A percentile compares a stretch with the other conserved stretches of the same genome.
These are phyloP conservation scores for Aspergillus sparsus DNA, from an alignment of 495 filamentous ascomycete genomes.

Conservation along the genomic window DNA sequence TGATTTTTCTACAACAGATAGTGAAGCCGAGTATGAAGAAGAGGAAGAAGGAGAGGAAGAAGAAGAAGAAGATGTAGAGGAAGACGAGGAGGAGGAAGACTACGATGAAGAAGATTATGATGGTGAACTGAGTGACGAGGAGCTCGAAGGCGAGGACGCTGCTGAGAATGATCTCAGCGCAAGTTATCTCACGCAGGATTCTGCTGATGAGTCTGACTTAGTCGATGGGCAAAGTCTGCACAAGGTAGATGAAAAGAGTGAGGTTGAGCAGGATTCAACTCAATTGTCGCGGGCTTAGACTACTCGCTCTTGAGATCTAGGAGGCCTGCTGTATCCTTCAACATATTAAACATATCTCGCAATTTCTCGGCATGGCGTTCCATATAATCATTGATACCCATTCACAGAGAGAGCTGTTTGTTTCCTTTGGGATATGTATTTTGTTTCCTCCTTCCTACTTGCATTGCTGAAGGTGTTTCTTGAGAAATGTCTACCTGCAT, in stretches of 20 bases:
- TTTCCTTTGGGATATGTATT: neutral
- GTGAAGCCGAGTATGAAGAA: conserved; percentile 51
- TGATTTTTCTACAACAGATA: conserved; percentile 77
- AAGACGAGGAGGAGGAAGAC: conserved; percentile 45
- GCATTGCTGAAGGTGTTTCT: conserved; percentile 19
- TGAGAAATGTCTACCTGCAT: conserved; percentile 6
- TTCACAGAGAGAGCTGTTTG: conserved; percentile 1
- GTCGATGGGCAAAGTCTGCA: conserved; percentile 43
- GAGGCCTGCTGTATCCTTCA: neutral
- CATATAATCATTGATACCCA: neutral
- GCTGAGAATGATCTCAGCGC: conserved; percentile 53
- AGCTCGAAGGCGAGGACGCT: conserved; percentile 46
- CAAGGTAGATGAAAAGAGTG: conserved; percentile 23
- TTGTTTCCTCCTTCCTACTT: neutral
- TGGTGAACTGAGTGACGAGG: conserved; percentile 40
- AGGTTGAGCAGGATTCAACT: conserved; percentile 13
- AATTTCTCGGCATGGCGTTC: conserved; percentile 12
- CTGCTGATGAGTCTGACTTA: conserved; percentile 51
- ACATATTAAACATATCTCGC: conserved; percentile 12
- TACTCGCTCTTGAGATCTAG: neutral
- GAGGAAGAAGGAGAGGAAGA: conserved; percentile 31
- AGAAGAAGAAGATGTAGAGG: conserved; percentile 42
- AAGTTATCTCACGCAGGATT: conserved; percentile 60
- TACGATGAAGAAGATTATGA: conserved; percentile 46
- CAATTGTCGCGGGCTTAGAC: neutral